Evolutionary conservation across 129 eudicot genomes (phyloP), one percentile per base, ranked within the genome.

Genomic region (Scalesia atractyloides): DNA sequence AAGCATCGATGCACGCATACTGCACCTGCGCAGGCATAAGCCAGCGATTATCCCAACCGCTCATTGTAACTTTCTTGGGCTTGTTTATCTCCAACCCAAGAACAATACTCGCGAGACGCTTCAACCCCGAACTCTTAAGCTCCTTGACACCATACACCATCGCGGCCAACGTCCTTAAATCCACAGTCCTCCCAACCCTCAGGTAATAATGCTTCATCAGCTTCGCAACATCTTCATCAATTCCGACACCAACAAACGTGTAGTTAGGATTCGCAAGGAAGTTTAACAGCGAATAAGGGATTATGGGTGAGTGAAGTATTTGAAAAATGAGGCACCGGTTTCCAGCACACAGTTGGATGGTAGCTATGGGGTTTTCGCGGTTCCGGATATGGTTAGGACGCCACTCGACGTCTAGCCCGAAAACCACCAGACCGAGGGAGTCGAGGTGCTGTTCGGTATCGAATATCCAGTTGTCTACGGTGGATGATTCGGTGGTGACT

Each of bases 1-100:
- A 86, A 10, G 87, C 91, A 77, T 86, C 87, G 18, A 80, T 14
- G 41, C 81, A 80, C 4, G 90, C 90, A 70, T 82, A 82, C 73
- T 77, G 66, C 12, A 86, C 75, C 79, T 86, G 91, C 12, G 7
- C 68, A 41, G 34, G 69, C 53, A 37, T 80, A 22, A 83, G 71
- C 80, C 82, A 58, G 5, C 2, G 16, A 39, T 51, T 2, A 64
- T 86, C 87, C 90, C 87, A 86, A 37, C 68, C 5, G 15, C 91
- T 83, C 91, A 76, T 68, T 14, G 85, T 74, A 44, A 86, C 64
- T 0, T 0, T 13, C 49, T 47, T 52, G 4, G 83, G 83, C 72
- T 80, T 83, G 20, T 13, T 50, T 7, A 82, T 15, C 51, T 85
- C 84, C 74, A 69, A 70, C 24, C 69, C 73, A 78, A 85, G 53